Base-by-base conservation (phyloP, 805 yeast species). In the Candida maris region DNA sequence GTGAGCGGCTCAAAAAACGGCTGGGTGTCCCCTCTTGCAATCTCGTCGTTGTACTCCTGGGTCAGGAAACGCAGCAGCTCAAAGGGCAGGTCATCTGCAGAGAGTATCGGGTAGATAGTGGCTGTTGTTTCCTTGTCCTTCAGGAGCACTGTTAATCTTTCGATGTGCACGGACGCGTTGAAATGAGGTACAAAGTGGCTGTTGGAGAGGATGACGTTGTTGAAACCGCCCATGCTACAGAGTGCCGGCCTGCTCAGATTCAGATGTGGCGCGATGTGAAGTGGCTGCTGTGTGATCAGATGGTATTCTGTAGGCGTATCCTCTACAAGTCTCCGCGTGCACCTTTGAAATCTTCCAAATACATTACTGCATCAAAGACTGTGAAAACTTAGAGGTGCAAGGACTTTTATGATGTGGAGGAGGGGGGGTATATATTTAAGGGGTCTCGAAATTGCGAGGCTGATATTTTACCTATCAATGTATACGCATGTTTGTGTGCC, bases 121-220 rank as follows among this genome's bases (percentile, higher is more conserved):
- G 97, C 97, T 1, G 89, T 78, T 2, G 97, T 88, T 47, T 85
- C 93, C 13, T 91, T 87, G 59, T 89, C 96, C 53, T 85, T 82
- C 19, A 88, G 67, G 9, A 87, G 63, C 2, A 87, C 85, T 1
- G 95, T 85, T 49, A 81, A 79, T 5, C 93, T 77, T 34, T 73
- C 79, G 21, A 78, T 70, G 6, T 47, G 48, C 32, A 51, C 51
- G 9, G 52, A 45, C 3, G 50, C 52, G 18, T 48, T 44, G 34
- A 46, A 54, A 31, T 57, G 61, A 9, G 63, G 61, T 4, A 53
- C 52, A 31, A 50, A 54, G 32, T 58, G 63, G 19, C 53, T 52
- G 40, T 48, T 45, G 2, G 62, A 53, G 23, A 58, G 47, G 12
- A 45, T 32, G 7, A 56, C 58, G 38, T 56, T 56, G 27, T 56